Evolutionary conservation across 768 basidiomycete species (phyloP).

Genomic region (Pleurotus salmoneostramineus): DNA sequence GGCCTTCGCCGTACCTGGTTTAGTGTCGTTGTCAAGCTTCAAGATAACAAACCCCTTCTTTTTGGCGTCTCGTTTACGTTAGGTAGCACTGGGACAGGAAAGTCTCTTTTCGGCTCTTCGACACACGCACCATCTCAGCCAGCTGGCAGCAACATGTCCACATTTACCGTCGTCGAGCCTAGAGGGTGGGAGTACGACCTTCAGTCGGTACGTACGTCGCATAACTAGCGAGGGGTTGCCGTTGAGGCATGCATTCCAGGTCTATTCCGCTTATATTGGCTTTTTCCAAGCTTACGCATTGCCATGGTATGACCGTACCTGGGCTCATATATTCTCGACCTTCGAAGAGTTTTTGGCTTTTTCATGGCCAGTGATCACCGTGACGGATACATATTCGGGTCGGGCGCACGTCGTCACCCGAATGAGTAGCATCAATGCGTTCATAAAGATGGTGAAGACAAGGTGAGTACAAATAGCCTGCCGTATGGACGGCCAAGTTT

Average conservation of each 20-base stretch:
- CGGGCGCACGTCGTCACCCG: conserved; percentile 80
- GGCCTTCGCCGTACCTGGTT: background rate
- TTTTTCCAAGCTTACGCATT: conserved; percentile 70
- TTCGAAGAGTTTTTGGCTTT: conserved; percentile 79
- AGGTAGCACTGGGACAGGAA: background rate
- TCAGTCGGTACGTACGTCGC: conserved; percentile 57
- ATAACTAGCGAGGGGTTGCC: background rate
- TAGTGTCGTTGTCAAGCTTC: background rate
- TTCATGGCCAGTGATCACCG: conserved; percentile 79
- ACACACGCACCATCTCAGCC: background rate
- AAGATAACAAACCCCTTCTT: background rate
- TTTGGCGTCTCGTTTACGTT: background rate
- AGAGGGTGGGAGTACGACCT: conserved; percentile 79
- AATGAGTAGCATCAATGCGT: conserved; percentile 64
- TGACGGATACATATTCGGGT: conserved; percentile 70
- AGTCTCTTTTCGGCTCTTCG: background rate
- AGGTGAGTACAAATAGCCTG: conserved; percentile 44
- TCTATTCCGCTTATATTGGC: conserved; percentile 76
- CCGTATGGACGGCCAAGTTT: background rate
- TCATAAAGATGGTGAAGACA: conserved; percentile 84
- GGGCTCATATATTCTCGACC: conserved; percentile 75
- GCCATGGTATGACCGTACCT: conserved; percentile 77
- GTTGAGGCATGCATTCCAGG: conserved; percentile 20
- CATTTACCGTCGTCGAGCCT: conserved; percentile 72
- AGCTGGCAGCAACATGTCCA: conserved; percentile 41